phyloP scores from a whole-genome alignment of 352 stramenopile genomes.

The Pythium periplocum region DNA sequence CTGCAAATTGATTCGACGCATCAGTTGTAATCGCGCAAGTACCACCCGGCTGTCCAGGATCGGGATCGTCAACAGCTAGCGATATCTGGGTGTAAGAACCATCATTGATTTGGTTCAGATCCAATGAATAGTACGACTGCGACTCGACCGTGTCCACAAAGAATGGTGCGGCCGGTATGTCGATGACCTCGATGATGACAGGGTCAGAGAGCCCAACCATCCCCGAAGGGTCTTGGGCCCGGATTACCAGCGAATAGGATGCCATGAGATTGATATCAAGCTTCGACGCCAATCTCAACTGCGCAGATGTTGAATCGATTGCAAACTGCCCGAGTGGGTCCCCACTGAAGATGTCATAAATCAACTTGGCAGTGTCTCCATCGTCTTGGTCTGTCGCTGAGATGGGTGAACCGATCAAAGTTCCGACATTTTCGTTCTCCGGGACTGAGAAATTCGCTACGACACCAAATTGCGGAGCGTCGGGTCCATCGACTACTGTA shows the following conservation, averaged over 20 bases:
- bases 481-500: slow-evolving; percentile 32
- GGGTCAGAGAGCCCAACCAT: slow-evolving; percentile 27
- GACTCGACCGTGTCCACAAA: slow-evolving; percentile 31
- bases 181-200: slow-evolving; percentile 32
- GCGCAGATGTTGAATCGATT: slow-evolving; percentile 28
- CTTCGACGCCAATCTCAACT: slow-evolving; percentile 22
- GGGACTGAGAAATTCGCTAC: slow-evolving; percentile 8
- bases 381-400: slow-evolving; percentile 43
- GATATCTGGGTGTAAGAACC: slow-evolving; percentile 36
- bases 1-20: slow-evolving; percentile 21
- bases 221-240: slow-evolving; percentile 37
- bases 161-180: slow-evolving; percentile 37
- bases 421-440: slow-evolving; percentile 12
- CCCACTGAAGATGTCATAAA: slow-evolving; percentile 41
- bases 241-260: slow-evolving; percentile 31
- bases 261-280: slow-evolving; percentile 32
- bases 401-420: slow-evolving; percentile 19
- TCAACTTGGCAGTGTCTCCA: slow-evolving; percentile 28
- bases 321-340: slow-evolving; percentile 38
- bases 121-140: slow-evolving; percentile 30
- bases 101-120: slow-evolving; percentile 37
- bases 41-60: slow-evolving; percentile 37
- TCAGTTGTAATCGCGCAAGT: slow-evolving; percentile 33
- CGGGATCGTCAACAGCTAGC: slow-evolving; percentile 35
- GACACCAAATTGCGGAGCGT: slow-evolving; percentile 29